Conservation (phyloP, 2,329 filamentous ascomycete genomes). For the Dryadomyces quercivorus region DNA sequence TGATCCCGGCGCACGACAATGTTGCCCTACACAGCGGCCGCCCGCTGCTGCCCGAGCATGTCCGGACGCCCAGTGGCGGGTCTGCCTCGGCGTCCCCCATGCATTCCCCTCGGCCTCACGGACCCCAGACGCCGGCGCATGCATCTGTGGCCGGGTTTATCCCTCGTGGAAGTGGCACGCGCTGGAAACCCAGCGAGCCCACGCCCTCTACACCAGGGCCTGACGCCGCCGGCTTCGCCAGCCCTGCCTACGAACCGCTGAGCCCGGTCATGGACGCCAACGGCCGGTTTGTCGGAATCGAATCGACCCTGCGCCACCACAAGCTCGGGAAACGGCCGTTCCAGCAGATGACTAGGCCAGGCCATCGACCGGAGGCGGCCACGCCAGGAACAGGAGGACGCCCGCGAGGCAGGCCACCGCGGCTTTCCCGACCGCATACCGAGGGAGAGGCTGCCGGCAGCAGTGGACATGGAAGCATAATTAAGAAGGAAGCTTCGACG, state of each 20-base stretch:
- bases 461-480: conserved; percentile 15
- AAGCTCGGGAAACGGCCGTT: conserved; percentile 6
- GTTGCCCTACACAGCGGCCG: background rate
- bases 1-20: background rate
- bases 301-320: background rate
- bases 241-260: conserved; percentile 45
- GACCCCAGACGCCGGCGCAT: conserved; percentile 8
- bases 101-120: conserved; percentile 5
- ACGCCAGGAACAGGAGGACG: background rate
- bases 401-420: conserved; percentile 4
- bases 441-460: background rate
- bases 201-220: conserved; percentile 44
- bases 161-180: conserved; percentile 33
- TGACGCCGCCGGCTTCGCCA: conserved; percentile 28
- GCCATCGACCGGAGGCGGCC: background rate
- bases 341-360: background rate
- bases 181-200: conserved; percentile 41
- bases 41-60: conserved; percentile 6
- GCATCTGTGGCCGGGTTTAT: conserved; percentile 1
- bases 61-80: background rate
- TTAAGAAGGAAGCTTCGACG: conserved; percentile 49
- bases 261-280: conserved; percentile 32
- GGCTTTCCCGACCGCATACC: background rate
- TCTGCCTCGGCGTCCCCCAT: conserved; percentile 4
- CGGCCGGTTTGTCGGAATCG: background rate